Evolutionary conservation across 371 early-diverging fungal genomes (phyloP), one percentile per base, ranked within the genome.

Genomic region (Gilbertella persicaria): DNA sequence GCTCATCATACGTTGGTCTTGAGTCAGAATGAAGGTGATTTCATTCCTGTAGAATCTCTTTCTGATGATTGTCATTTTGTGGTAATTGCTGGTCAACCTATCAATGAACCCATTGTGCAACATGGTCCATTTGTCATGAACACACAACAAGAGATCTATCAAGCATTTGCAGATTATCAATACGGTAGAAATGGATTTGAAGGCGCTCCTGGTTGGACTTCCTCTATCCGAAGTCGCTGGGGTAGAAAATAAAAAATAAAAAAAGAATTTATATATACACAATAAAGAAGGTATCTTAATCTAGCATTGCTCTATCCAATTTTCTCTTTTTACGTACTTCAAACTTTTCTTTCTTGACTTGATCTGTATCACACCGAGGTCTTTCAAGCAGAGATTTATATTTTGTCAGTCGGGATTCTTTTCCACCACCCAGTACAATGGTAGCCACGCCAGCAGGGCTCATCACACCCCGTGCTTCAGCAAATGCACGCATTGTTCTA

Each of bases 101-200:
- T 77, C 39, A 59, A 54, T 0, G 83, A 83, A 53, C 83, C 85
- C 17, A 67, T 82, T 42, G 77, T 79, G 3, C 83, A 78, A 42
- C 67, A 81, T 44, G 85, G 85, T 7, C 85, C 85, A 8, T 85
- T 85, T 69, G 85, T 85, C 33, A 80, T 83, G 82, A 82, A 73
- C 55, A 73, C 78, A 3, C 44, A 64, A 25, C 63, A 77, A 23
- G 82, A 84, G 60, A 71, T 84, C 20, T 66, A 70, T 38, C 59
- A 77, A 45, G 82, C 85, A 4, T 74, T 82, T 58, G 55, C 43
- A 29, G 83, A 84, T 49, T 84, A 78, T 51, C 58, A 71, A 28
- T 52, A 54, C 6, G 70, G 74, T 36, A 50, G 55, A 48, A 79
- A 80, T 60, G 84, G 84, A 0, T 83, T 83, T 53, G 82, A 83